Base-by-base conservation (phyloP, 2,329 filamentous ascomycete species). In the Fusarium fujikuroi region DNA sequence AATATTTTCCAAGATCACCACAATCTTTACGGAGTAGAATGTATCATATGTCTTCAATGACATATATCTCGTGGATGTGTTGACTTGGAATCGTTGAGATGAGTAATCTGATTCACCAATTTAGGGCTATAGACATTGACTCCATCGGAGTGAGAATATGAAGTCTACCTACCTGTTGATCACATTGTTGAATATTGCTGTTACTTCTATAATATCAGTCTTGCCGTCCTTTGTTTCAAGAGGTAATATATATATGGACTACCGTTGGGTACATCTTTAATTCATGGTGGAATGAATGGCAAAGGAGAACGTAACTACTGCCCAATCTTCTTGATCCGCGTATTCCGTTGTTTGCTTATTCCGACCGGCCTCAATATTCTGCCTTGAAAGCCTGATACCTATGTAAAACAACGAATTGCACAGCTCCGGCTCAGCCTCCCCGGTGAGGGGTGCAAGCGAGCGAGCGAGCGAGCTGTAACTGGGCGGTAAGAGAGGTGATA, bases 401-500 rank as follows among this genome's bases (percentile, higher is more conserved):
- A 49, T 59, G 40, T 30, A 52, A 63, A 73, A 73, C 70, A 49
- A 63, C 66, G 66, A 70, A 73, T 71, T 74, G 66, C 32, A 68
- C 62, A 58, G 44, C 70, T 57, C 62, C 58, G 70, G 58, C 70
- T 73, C 46, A 67, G 70, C 70, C 70, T 67, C 70, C 50, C 70
- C 70, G 70, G 62, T 70, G 70, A 73, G 70, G 70, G 70, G 70
- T 71, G 70, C 60, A 66, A 73, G 50, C 56, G 57, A 72, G 44
- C 43, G 43, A 68, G 63, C 39, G 62, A 72, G 49, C 39, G 66
- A 69, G 65, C 56, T 69, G 59, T 46, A 52, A 42, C 60, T 62
- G 69, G 65, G 69, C 70, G 70, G 70, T 60, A 73, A 73, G 70
- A 57, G 44, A 66, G 54, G 53, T 61, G 44, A 52, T 40, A 43